Percentiles rank a stretch among this genome's conserved stretches.
Conservation (phyloP, 305 asterid genomes). For the Petunia hybrid region DNA sequence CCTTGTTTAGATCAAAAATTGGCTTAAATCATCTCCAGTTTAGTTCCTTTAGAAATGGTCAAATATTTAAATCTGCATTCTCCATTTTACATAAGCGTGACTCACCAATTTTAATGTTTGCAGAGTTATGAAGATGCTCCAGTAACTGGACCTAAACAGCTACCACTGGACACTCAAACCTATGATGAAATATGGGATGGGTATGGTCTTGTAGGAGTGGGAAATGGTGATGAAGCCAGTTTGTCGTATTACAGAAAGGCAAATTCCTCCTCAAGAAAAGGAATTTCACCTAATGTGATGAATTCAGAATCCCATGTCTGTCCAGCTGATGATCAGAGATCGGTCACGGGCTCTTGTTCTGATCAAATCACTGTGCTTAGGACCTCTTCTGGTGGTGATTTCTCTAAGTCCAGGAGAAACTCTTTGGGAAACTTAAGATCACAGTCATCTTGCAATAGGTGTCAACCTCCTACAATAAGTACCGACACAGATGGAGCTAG, state of each 20-base stretch:
- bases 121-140: conserved; percentile 89
- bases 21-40: background rate
- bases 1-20: background rate
- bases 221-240: conserved; percentile 45
- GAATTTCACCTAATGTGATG: conserved; percentile 38
- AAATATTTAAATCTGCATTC: background rate
- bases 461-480: conserved; percentile 40
- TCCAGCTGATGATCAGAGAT: conserved; percentile 61
- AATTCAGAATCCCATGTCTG: conserved; percentile 50
- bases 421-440: conserved; percentile 49
- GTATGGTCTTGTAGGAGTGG: conserved; percentile 43
- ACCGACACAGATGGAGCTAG: conserved; percentile 36
- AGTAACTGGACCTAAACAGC: conserved; percentile 64
- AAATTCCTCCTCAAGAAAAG: conserved; percentile 65
- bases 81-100: background rate
- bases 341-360: conserved; percentile 48
- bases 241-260: conserved; percentile 55
- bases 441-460: conserved; percentile 46
- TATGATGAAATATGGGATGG: conserved; percentile 65
- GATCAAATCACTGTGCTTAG: conserved; percentile 38
- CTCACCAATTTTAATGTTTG: conserved; percentile 21
- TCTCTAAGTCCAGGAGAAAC: conserved; percentile 50
- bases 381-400: conserved; percentile 51
- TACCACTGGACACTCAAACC: conserved; percentile 48
- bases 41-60: conserved; percentile 7